A percentile compares a stretch with the other conserved stretches of the same genome.
Conservation (phyloP, 345 rosid species). For the Noccaea caerulescens region DNA sequence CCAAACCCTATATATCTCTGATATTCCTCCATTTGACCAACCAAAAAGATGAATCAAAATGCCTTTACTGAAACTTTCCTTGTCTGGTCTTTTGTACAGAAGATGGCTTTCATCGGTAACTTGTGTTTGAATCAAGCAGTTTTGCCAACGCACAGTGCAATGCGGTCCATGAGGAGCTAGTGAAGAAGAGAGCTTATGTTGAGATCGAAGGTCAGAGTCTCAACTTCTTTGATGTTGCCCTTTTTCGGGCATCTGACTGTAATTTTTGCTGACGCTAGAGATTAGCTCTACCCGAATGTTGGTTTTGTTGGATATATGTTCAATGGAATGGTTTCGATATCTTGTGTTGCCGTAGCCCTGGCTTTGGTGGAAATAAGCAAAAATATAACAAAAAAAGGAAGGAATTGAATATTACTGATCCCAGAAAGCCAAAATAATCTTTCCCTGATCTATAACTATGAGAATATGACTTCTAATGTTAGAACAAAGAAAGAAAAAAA, state of each 20-base stretch:
- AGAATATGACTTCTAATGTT: conserved; percentile 24
- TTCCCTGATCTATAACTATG: conserved; percentile 31
- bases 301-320: conserved; percentile 34
- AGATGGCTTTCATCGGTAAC: conserved; percentile 37
- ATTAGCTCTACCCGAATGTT: conserved; percentile 13
- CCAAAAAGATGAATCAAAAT: neutral
- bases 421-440: conserved; percentile 21
- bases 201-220: conserved; percentile 38
- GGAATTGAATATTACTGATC: conserved; percentile 34
- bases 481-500: conserved; percentile 13
- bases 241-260: conserved; percentile 37
- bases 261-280: conserved; percentile 36
- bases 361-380: conserved; percentile 28
- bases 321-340: conserved; percentile 18
- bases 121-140: conserved; percentile 17
- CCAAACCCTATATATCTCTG: conserved; percentile 2
- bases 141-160: conserved; percentile 29
- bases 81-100: conserved; percentile 32
- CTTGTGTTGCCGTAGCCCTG: conserved; percentile 11
- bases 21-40: conserved; percentile 15
- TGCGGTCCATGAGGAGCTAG: conserved; percentile 8
- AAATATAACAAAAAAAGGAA: conserved; percentile 25
- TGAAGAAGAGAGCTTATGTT: conserved; percentile 26
- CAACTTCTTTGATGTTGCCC: conserved; percentile 31
- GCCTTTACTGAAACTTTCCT: conserved; percentile 7